A percentile compares a stretch with the other conserved stretches of the same genome.
Conservation (phyloP, 73 alveolate genomes). For the Paramecium primaurelia region DNA sequence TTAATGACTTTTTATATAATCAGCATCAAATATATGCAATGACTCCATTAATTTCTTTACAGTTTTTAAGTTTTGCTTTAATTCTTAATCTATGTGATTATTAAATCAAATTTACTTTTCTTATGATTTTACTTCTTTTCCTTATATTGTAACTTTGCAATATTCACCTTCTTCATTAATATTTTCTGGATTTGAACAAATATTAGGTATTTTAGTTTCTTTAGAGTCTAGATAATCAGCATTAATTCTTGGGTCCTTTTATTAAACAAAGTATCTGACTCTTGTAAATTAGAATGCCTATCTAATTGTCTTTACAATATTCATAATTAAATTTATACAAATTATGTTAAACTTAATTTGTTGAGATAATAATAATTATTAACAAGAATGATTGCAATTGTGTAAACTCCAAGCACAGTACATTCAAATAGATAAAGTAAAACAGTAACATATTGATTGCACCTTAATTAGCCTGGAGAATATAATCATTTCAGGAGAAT, state of each 20-base stretch:
- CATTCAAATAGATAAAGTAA: neutral
- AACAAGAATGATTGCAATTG: constrained; percentile 18
- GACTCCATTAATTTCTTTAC: neutral
- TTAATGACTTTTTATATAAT: neutral
- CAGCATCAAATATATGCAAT: constrained; percentile 19
- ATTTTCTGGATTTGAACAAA: neutral
- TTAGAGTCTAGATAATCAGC: neutral
- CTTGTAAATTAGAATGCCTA: neutral
- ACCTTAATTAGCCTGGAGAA: neutral
- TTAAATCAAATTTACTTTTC: neutral
- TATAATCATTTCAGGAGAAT: constrained; percentile 38
- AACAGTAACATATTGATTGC: neutral
- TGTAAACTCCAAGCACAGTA: constrained; percentile 1
- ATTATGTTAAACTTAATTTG: neutral
- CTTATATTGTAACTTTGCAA: neutral
- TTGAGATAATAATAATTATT: neutral
- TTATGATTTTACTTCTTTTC: neutral
- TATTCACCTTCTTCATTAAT: neutral
- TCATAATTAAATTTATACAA: neutral
- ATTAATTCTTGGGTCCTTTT: neutral
- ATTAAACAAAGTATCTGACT: neutral
- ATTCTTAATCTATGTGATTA: neutral
- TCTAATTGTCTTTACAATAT: neutral
- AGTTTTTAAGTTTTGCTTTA: neutral
- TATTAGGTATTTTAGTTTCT: neutral